Percentiles rank a stretch among this genome's conserved stretches.
Evolutionary conservation across 129 eudicot species (phyloP).

Genomic region (Glebionis coronaria): DNA sequence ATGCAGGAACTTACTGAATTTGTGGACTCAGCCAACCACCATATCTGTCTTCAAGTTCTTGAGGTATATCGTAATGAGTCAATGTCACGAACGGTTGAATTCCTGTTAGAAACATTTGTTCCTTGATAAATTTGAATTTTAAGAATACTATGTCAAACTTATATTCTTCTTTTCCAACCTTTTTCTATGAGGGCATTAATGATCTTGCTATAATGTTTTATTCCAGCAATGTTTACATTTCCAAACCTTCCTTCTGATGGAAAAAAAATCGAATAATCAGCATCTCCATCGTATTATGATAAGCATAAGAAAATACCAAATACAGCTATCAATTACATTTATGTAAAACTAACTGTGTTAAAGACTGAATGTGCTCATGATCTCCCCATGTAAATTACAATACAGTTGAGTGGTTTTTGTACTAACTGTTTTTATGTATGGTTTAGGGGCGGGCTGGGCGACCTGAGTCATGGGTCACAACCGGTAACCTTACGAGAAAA

Average conservation of each 20-base stretch:
- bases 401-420: not conserved
- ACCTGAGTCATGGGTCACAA: no score
- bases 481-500: no score
- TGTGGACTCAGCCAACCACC: constrained; percentile 75
- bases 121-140: constrained; percentile 1
- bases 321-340: not conserved
- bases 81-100: constrained; percentile 76
- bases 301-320: not conserved
- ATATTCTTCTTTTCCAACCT: constrained; percentile 33
- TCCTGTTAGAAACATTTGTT: constrained; percentile 36
- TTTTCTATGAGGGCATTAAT: constrained; percentile 57
- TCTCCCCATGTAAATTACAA: not conserved
- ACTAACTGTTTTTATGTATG: no score
- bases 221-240: constrained; percentile 56
- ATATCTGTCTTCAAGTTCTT: constrained; percentile 75
- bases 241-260: constrained; percentile 67
- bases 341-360: no score
- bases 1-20: constrained; percentile 34
- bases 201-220: constrained; percentile 54
- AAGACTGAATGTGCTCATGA: no score
- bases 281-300: not conserved
- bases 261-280: not conserved
- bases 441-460: no score
- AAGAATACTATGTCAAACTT: not conserved
- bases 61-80: constrained; percentile 73